phyloP scores from a whole-genome alignment of 495 filamentous ascomycete species.

The Filosporella fistucella region DNA sequence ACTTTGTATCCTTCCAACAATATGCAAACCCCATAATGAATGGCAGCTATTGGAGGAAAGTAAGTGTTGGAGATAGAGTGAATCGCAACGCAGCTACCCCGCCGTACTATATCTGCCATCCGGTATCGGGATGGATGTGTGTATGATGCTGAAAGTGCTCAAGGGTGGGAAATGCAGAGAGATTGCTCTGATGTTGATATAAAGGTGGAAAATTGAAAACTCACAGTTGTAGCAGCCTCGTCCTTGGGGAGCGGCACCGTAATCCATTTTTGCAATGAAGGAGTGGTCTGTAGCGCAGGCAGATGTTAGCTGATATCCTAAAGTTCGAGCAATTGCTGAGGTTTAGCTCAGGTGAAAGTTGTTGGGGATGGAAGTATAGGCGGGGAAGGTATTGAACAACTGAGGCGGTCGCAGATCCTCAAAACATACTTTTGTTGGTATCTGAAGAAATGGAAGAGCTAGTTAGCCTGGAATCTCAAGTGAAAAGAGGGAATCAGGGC shows the following conservation, averaged over 20 bases:
- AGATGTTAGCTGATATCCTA: conserved; percentile 6
- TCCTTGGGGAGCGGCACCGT: conserved; percentile 22
- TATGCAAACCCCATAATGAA: conserved; percentile 6
- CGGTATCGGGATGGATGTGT: not conserved
- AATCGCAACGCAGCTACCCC: not conserved
- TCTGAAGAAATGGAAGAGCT: too few species aligned
- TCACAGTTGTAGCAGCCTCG: conserved; percentile 79
- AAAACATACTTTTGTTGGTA: too few species aligned
- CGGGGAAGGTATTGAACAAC: not conserved
- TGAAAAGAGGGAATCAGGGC: too few species aligned
- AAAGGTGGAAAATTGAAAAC: conserved; percentile 8
- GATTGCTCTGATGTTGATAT: not conserved
- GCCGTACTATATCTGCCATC: not conserved
- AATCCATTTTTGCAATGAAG: conserved; percentile 37
- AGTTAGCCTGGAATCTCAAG: too few species aligned
- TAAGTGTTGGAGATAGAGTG: not conserved
- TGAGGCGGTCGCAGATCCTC: too few species aligned
- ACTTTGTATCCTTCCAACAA: not conserved
- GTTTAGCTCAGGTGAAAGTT: too few species aligned
- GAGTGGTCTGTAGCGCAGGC: conserved; percentile 20
- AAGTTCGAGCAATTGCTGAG: too few species aligned
- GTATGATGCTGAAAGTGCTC: too few species aligned
- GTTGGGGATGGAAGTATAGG: not conserved
- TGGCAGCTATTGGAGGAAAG: conserved; percentile 10
- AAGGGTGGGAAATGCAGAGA: not conserved